phyloP scores from a whole-genome alignment of 1,284 basidiomycete species.

The Malassezia cuniculi region DNA sequence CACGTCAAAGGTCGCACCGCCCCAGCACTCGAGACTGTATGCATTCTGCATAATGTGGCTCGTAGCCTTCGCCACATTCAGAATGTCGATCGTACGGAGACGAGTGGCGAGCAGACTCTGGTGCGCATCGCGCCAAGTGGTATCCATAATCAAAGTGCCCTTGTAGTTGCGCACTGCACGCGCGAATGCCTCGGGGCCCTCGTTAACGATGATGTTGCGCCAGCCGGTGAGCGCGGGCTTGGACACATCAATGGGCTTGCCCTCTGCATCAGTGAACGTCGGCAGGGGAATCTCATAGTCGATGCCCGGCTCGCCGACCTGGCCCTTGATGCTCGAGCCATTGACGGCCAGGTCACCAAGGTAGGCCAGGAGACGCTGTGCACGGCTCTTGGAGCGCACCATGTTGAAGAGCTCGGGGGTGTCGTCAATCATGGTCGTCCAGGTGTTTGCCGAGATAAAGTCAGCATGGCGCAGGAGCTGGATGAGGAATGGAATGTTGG shows the following conservation, averaged over 20 bases:
- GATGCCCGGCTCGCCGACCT: slow-evolving; percentile 84
- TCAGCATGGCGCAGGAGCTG: slow-evolving; percentile 93
- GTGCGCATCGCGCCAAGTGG: slow-evolving; percentile 98
- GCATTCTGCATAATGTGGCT: slow-evolving; percentile 75
- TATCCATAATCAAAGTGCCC: slow-evolving; percentile 59
- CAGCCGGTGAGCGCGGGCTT: slow-evolving; percentile 78
- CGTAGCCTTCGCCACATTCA: slow-evolving; percentile 96
- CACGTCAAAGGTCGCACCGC: slow-evolving; percentile 97
- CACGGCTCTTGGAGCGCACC: slow-evolving; percentile 93
- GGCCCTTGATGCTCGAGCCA: slow-evolving; percentile 89
- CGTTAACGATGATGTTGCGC: slow-evolving; percentile 96
- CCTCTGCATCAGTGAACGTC: slow-evolving; percentile 60
- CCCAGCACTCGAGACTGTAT: slow-evolving; percentile 97
- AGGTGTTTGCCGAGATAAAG: slow-evolving; percentile 89
- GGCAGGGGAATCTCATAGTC: slow-evolving; percentile 79
- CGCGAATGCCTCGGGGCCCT: slow-evolving; percentile 95
- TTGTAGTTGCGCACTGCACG: slow-evolving; percentile 95
- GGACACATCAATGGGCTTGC: slow-evolving; percentile 63
- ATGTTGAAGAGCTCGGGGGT: slow-evolving; percentile 97
- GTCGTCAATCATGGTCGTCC: slow-evolving; percentile 81
- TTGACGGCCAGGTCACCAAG: slow-evolving; percentile 97
- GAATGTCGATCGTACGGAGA: slow-evolving; percentile 90
- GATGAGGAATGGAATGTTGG: slow-evolving; percentile 97
- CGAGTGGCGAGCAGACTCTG: slow-evolving; percentile 94
- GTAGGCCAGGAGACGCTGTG: slow-evolving; percentile 91